These are phyloP conservation scores for Gossypium trilobum DNA, from an alignment of 441 rosid species.

Conservation along the genomic window DNA sequence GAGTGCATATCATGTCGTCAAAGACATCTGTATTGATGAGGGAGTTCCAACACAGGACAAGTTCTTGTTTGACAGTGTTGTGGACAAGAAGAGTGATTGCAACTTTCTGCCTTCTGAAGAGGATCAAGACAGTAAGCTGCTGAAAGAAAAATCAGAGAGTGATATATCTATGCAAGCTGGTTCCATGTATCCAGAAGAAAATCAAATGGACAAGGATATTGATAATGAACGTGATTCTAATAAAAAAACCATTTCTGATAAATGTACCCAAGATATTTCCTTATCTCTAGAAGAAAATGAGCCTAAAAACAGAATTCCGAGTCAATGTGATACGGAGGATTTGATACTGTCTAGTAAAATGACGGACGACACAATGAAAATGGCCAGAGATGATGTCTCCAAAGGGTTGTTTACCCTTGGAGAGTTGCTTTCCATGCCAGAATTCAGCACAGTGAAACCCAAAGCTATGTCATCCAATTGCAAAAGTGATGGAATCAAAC, in stretches of 20 bases:
- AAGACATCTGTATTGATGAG: conserved; percentile 72
- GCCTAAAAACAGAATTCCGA: conserved; percentile 14
- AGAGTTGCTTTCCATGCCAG: conserved; percentile 33
- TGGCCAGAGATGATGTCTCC: conserved; percentile 17
- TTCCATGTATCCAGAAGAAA: conserved; percentile 25
- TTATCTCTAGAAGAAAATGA: conserved; percentile 26
- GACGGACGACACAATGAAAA: conserved; percentile 12
- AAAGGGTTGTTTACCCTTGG: conserved; percentile 31
- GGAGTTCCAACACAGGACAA: conserved; percentile 50
- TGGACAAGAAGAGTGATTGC: conserved; percentile 19
- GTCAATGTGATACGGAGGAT: conserved; percentile 22
- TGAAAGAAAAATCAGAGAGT: conserved; percentile 13
- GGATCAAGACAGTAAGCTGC: conserved; percentile 10
- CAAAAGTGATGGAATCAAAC: conserved; percentile 17
- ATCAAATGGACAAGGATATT: conserved; percentile 18
- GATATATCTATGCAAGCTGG: conserved; percentile 15
- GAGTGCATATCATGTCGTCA: conserved; percentile 42
- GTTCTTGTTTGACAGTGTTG: conserved; percentile 38
- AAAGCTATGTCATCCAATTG: conserved; percentile 4
- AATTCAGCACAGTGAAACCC: conserved; percentile 20
- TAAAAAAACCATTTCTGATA: conserved; percentile 10
- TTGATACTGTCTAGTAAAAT: conserved; percentile 12
- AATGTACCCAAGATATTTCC: conserved; percentile 15
- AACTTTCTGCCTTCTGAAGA: conserved; percentile 20
- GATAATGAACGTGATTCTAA: conserved; percentile 13